Percentiles rank a stretch among this genome's conserved stretches.
Evolutionary conservation across 164 flowering plant species (phyloP).

Genomic region (Piper longum): DNA sequence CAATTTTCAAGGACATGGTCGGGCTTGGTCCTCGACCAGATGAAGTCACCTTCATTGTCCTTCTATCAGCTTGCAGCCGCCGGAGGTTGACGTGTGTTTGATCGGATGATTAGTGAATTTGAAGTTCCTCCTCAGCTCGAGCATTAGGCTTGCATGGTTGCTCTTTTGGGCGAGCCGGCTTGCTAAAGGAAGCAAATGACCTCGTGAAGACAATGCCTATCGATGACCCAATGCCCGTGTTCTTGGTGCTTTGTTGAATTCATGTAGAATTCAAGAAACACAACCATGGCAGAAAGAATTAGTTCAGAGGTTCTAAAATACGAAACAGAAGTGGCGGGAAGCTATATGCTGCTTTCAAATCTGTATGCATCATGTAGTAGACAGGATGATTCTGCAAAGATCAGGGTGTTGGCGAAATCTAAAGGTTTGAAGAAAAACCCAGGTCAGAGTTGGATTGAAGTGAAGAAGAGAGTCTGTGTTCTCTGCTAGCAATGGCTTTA

Average conservation of each 20-base stretch:
- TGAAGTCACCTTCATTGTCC: slow-evolving; percentile 51
- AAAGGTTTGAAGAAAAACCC: slow-evolving; percentile 56
- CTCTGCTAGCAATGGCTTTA: slow-evolving; percentile 34
- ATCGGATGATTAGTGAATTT: slow-evolving; percentile 32
- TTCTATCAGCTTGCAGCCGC: slow-evolving; percentile 80
- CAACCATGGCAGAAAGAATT: slow-evolving; percentile 32
- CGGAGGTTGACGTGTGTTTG: slow-evolving; percentile 38
- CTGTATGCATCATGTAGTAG: slow-evolving; percentile 49
- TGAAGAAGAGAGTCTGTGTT: slow-evolving; percentile 50
- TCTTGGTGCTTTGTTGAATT: slow-evolving; percentile 62
- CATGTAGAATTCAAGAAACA: slow-evolving; percentile 51
- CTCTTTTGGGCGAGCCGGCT: slow-evolving; percentile 72
- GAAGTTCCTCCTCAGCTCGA: slow-evolving; percentile 40
- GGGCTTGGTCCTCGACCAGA: slow-evolving; percentile 36
- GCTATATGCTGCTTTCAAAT: slow-evolving; percentile 64
- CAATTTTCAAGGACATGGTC: slow-evolving; percentile 38
- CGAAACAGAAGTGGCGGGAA: slow-evolving; percentile 29
- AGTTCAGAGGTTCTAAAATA: slow-evolving; percentile 26
- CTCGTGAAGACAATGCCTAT: slow-evolving; percentile 54
- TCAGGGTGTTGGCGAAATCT: slow-evolving; percentile 42
- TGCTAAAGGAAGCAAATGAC: slow-evolving; percentile 47
- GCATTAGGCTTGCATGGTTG: slow-evolving; percentile 83
- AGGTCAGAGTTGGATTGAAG: slow-evolving; percentile 73
- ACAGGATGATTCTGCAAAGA: slow-evolving; percentile 67
- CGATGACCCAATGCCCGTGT: slow-evolving; percentile 53